phyloP scores from a whole-genome alignment of 2,329 filamentous ascomycete species.

The Stemphylium lycopersici region DNA sequence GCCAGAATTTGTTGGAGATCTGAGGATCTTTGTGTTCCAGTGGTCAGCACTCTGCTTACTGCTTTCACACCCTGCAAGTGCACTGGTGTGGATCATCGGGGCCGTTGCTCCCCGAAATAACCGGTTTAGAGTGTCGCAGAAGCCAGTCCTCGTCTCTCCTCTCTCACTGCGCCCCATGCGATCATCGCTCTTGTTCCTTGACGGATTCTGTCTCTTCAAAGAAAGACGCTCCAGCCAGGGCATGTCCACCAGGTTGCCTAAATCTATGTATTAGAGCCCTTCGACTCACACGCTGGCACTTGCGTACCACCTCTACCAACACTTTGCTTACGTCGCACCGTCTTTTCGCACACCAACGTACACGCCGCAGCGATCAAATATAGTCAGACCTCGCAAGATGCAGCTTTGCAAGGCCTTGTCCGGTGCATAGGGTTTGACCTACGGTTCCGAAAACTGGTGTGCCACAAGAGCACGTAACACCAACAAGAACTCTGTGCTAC shows the following conservation, averaged over 20 bases:
- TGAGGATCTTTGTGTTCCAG: neutral
- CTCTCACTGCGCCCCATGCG: neutral
- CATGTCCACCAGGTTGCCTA: neutral
- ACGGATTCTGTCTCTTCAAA: neutral
- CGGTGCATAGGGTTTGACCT: neutral
- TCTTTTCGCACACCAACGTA: neutral
- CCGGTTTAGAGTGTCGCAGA: neutral
- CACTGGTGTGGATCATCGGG: slow-evolving; percentile 5
- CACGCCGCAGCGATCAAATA: neutral
- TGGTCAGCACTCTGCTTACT: neutral
- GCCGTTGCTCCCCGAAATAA: neutral
- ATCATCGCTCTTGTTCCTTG: neutral
- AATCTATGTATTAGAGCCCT: neutral
- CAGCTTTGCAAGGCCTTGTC: neutral
- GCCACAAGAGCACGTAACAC: neutral
- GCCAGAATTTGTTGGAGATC: neutral
- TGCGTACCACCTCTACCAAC: neutral
- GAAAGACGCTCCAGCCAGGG: neutral
- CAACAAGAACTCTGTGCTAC: neutral
- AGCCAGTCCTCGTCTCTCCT: neutral
- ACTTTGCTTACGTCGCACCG: neutral
- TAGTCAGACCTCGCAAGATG: neutral
- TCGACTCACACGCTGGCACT: neutral
- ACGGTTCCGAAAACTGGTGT: neutral
- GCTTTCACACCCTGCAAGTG: slow-evolving; percentile 10